Base-by-base conservation (phyloP, 805 yeast species). In the Candida insectalens region DNA sequence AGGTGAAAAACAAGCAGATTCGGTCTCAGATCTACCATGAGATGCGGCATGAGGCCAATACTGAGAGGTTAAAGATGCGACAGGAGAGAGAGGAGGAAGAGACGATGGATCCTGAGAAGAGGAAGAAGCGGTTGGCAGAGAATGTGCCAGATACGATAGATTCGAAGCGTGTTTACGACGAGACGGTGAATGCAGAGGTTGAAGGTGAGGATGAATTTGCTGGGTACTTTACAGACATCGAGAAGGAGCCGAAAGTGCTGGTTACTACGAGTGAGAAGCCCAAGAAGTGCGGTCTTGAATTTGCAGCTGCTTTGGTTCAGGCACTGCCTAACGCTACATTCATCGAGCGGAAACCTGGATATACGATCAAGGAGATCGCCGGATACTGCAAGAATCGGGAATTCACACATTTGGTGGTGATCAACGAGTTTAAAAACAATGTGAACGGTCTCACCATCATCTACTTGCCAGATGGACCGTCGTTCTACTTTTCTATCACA, bases 391-490 rank as follows among this genome's bases (percentile, higher is more conserved):
- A 75, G 27, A 83, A 82, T 51, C 65, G 97, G 51, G 89, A 78
- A 15, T 92, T 71, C 60, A 88, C 96, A 0, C 95, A 88, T 51
- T 62, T 92, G 48, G 63, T 92, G 20, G 87, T 92, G 32, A 74
- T 92, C 39, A 92, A 92, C 55, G 98, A 92, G 59, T 96, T 85
- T 60, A 88, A 88, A 59, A 92, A 89, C 58, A 71, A 69, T 42
- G 94, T 92, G 25, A 88, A 83, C 34, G 98, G 98, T 2, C 60
- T 92, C 37, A 85, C 97, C 1, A 83, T 92, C 50, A 80, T 92
- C 37, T 96, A 92, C 61, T 67, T 92, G 38, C 98, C 98, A 6
- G 83, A 71, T 30, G 98, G 98, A 1, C 98, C 98, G 25, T 82
- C 96, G 0, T 85, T 85, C 53, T 88, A 89, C 60, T 92, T 92